phyloP scores from a whole-genome alignment of 1,284 basidiomycete genomes.

The Boletus smithii region DNA sequence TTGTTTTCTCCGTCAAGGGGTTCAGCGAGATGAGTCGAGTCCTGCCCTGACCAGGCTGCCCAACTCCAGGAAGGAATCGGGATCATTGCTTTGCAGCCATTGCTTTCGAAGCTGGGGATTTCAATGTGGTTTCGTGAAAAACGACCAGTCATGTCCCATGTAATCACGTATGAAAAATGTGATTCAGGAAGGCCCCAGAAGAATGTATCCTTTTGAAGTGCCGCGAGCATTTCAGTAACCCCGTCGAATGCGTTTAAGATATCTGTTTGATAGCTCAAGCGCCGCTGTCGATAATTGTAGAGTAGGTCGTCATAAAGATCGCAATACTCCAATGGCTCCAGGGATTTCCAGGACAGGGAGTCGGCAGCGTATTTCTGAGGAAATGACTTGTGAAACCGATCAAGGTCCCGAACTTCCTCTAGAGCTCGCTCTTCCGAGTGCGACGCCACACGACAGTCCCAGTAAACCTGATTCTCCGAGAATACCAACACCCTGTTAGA shows the following conservation, averaged over 20 bases:
- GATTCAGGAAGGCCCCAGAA: constrained; percentile 22
- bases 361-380: background rate
- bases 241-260: constrained; percentile 20
- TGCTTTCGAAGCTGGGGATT: constrained; percentile 10
- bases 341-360: background rate
- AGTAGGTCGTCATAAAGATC: constrained; percentile 4
- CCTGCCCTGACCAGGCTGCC: constrained; percentile 16
- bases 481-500: constrained; percentile 21
- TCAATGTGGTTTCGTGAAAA: constrained; percentile 3
- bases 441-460: constrained; percentile 14
- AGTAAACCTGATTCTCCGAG: constrained; percentile 21
- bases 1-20: background rate
- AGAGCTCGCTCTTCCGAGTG: constrained; percentile 17
- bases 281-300: constrained; percentile 12
- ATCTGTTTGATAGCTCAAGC: constrained; percentile 16
- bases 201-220: constrained; percentile 16
- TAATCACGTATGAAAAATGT: constrained; percentile 12
- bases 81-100: constrained; percentile 3
- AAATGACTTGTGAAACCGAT: constrained; percentile 1
- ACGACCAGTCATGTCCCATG: constrained; percentile 10
- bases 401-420: constrained; percentile 2
- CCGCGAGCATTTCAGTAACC: constrained; percentile 10
- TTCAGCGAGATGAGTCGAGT: background rate
- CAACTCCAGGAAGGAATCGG: constrained; percentile 22
- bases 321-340: constrained; percentile 5